Evolutionary conservation across 1,284 basidiomycete genomes (phyloP).

Genomic region (Pseudozyma sp.): DNA sequence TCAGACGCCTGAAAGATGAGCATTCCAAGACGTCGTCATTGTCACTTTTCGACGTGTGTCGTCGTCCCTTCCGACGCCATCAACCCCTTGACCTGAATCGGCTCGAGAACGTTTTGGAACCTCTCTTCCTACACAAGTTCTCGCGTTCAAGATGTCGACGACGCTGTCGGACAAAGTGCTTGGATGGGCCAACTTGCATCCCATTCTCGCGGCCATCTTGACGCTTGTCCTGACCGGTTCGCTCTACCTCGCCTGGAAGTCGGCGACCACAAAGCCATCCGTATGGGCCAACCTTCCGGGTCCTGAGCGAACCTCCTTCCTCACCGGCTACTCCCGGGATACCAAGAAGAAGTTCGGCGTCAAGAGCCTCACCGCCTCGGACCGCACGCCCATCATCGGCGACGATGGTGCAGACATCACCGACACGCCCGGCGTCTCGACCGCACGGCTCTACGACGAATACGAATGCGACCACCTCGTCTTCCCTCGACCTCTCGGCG

Average conservation of each 20-base stretch:
- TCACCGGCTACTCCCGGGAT: conserved; percentile 30
- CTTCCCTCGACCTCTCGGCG: conserved; percentile 40
- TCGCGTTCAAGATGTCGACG: conserved; percentile 24
- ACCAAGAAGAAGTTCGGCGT: conserved; percentile 33
- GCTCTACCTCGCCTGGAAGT: conserved; percentile 23
- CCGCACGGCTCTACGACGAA: conserved; percentile 33
- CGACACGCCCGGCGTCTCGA: conserved; percentile 34
- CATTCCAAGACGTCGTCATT: no score
- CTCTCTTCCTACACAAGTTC: neutral
- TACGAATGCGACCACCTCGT: conserved; percentile 32
- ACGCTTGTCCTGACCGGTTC: conserved; percentile 2
- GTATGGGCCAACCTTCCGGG: conserved; percentile 40
- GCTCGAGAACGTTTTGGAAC: no score
- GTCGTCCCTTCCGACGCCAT: no score
- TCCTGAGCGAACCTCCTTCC: conserved; percentile 33
- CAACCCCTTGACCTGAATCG: neutral
- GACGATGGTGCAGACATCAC: conserved; percentile 45
- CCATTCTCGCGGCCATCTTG: conserved; percentile 13
- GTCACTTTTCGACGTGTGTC: no score
- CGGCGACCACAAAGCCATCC: conserved; percentile 24
- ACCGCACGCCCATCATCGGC: conserved; percentile 39
- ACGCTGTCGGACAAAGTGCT: conserved; percentile 25
- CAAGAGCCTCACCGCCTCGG: conserved; percentile 17
- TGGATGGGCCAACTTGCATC: conserved; percentile 21
- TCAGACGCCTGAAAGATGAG: no score